Conservation (phyloP, 306 rosid genomes). For the Medicago arabica region DNA sequence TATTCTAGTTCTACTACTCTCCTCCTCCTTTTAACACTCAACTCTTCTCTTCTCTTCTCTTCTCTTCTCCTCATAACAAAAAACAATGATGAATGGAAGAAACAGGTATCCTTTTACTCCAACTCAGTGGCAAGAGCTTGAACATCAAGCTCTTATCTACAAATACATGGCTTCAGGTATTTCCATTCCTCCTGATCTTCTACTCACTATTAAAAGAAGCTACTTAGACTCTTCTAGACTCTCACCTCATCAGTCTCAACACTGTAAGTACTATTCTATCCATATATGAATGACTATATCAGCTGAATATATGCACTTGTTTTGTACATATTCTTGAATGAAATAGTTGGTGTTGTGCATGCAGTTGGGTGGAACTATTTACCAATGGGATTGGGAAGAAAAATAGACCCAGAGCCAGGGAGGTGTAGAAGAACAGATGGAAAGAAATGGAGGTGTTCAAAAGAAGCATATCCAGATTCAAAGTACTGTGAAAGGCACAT, state of each 20-base stretch:
- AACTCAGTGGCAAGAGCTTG: constrained; percentile 98
- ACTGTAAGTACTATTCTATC: constrained; percentile 49
- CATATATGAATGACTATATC: background rate
- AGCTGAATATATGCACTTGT: background rate
- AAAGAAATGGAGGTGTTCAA: constrained; percentile 96
- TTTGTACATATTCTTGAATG: background rate
- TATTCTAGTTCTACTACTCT: constrained; percentile 36
- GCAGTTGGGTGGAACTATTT: constrained; percentile 98
- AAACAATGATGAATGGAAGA: constrained; percentile 56
- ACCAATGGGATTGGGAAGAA: constrained; percentile 88
- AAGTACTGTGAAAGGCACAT: constrained; percentile 99
- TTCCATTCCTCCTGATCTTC: constrained; percentile 89
- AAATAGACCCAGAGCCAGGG: constrained; percentile 98
- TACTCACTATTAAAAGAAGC: constrained; percentile 70
- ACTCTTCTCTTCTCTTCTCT: constrained; percentile 12
- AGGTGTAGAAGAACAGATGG: constrained; percentile 99
- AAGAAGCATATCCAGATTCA: constrained; percentile 91
- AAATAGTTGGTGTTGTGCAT: constrained; percentile 8
- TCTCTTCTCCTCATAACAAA: background rate
- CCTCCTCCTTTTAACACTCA: constrained; percentile 23
- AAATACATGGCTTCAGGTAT: constrained; percentile 97
- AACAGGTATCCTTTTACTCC: constrained; percentile 83
- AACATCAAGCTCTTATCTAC: constrained; percentile 94
- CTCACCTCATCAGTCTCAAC: constrained; percentile 69
- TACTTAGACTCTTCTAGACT: constrained; percentile 73